A percentile compares a stretch with the other conserved stretches of the same genome.
These are phyloP conservation scores for Penium margaritaceum DNA, from an alignment of 139 green algal species.

Conservation along the genomic window DNA sequence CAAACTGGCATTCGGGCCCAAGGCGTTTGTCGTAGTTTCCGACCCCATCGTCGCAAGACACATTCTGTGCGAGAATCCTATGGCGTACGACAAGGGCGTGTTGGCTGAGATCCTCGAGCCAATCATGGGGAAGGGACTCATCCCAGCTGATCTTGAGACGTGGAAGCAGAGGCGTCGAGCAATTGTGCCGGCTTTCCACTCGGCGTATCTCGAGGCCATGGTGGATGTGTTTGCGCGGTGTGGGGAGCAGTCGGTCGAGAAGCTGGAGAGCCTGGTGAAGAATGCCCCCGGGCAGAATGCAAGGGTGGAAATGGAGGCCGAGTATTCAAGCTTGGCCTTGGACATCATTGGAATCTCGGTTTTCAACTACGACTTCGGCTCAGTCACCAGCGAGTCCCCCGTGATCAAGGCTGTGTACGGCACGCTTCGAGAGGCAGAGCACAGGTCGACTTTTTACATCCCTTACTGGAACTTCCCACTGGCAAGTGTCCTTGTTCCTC, in stretches of 20 bases:
- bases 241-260: conserved; percentile 57
- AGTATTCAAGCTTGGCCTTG: conserved; percentile 86
- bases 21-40: conserved; percentile 96
- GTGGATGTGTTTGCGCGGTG: conserved; percentile 74
- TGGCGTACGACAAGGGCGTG: conserved; percentile 94
- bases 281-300: neutral
- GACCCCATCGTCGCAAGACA: conserved; percentile 85
- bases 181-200: conserved; percentile 92
- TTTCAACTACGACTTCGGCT: conserved; percentile 98
- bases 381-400: conserved; percentile 80
- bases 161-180: conserved; percentile 78
- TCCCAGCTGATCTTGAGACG: conserved; percentile 80
- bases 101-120: conserved; percentile 97
- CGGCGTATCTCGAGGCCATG: conserved; percentile 84
- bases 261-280: conserved; percentile 54
- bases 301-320: conserved; percentile 84
- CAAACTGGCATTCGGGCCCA: conserved; percentile 95
- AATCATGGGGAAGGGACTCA: conserved; percentile 99
- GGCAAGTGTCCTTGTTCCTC: conserved; percentile 52
- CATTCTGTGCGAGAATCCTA: conserved; percentile 82
- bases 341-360: conserved; percentile 98
- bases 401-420: conserved; percentile 96
- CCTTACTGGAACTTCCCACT: conserved; percentile 91
- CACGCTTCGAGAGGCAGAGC: conserved; percentile 93
- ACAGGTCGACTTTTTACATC: conserved; percentile 96